Base-by-base conservation (phyloP, 495 filamentous ascomycete genomes). In the Darksidea phi region DNA sequence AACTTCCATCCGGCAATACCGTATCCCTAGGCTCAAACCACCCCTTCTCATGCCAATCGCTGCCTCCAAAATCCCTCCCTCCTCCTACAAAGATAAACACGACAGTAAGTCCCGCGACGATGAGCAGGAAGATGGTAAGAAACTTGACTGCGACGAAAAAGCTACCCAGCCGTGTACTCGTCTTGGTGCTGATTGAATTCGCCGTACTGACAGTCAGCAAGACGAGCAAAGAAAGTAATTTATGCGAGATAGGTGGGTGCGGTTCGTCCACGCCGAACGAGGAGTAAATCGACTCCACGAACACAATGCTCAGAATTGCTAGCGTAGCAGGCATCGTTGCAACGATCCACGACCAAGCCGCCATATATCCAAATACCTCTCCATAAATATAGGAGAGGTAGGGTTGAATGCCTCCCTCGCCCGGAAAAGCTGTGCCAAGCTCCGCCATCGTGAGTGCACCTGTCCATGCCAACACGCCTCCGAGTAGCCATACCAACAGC, bases 271-370 rank as follows among this genome's bases (percentile, higher is more conserved):
- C n/a, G 41, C 54, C 57, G 7, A 67, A 20, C 36, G 45, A 46
- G 2, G 50, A 61, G 20, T 63, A 54, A 1, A 82, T 77, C 63
- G 70, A 78, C 72, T 85, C 82, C 4, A 81, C 71, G 50, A 85
- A 84, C n/a, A 84, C 77, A 53, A 85, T 80, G 68, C 76, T 77
- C 8, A 84, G 71, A 21, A 83, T 84, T 5, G 82, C 82, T 32
- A 83, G 70, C 0, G 82, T 79, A 0, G 80, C 77, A 1, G 82
- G 82, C 78, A 80, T 84, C 12, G 82, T 77, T 13, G 78, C 79
- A 0, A 80, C 77, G 46, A 84, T 76, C 82, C 81, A 84, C 0
- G 77, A 81, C 82, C 82, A 85, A 0, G 80, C 80, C 0, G 77
- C 76, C 13, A 83, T 58, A 62, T 82, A 83, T 18, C 78, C 82